Percentiles rank a stretch among this genome's conserved stretches.
These are phyloP conservation scores for Lolium perenne DNA, from an alignment of 176 grass and related monocot genomes.

Conservation along the genomic window DNA sequence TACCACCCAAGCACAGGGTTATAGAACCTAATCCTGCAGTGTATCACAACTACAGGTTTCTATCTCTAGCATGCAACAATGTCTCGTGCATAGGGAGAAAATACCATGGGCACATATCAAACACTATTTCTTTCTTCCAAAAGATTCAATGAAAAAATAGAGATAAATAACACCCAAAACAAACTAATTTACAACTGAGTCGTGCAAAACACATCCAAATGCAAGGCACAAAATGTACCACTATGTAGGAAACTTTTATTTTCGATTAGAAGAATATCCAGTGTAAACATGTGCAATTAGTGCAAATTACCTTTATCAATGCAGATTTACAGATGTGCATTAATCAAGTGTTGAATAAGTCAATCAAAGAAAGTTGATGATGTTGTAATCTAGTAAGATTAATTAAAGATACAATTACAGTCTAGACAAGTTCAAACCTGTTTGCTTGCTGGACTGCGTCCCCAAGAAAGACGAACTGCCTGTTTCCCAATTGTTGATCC, in stretches of 20 bases:
- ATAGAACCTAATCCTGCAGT: background rate
- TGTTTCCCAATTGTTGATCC: slow-evolving; percentile 87
- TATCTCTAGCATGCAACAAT: background rate
- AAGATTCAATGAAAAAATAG: background rate
- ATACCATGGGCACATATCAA: background rate
- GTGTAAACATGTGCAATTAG: background rate
- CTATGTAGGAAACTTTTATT: background rate
- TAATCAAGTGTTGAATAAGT: background rate
- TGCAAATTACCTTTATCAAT: background rate
- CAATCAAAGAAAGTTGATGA: background rate
- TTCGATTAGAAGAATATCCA: slow-evolving; percentile 2
- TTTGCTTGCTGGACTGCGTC: slow-evolving; percentile 88
- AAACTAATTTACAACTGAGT: background rate
- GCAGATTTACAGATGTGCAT: background rate
- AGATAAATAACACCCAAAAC: slow-evolving; percentile 9
- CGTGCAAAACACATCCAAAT: slow-evolving; percentile 2
- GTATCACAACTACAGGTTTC: background rate
- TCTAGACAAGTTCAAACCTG: slow-evolving; percentile 53
- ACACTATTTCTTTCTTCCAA: background rate
- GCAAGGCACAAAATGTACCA: background rate
- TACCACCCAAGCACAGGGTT: slow-evolving; percentile 3
- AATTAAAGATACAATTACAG: slow-evolving; percentile 14
- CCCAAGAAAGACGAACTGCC: slow-evolving; percentile 89
- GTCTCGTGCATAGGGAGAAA: slow-evolving; percentile 2
- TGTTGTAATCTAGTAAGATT: background rate